These are phyloP conservation scores for Aspergillus costaricaensis DNA, from an alignment of 2,329 filamentous ascomycete species.

Conservation along the genomic window DNA sequence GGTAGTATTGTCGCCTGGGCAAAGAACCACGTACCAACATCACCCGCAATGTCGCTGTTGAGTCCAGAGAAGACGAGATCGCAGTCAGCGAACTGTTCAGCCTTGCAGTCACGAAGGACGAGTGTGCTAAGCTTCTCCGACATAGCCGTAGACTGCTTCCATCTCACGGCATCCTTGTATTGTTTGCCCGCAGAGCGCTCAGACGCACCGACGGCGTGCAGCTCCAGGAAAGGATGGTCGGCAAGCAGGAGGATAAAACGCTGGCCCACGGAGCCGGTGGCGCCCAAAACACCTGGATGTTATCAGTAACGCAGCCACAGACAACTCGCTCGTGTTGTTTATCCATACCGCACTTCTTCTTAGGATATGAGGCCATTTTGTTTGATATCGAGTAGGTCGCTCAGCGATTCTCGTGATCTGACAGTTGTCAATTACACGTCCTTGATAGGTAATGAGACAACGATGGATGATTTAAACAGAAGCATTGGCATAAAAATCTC, in stretches of 20 bases:
- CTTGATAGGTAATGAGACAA: not conserved
- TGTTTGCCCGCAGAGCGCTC: slow-evolving; percentile 87
- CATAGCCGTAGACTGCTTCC: slow-evolving; percentile 91
- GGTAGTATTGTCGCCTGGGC: not conserved
- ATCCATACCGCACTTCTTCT: slow-evolving; percentile 45
- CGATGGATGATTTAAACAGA: not conserved
- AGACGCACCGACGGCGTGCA: slow-evolving; percentile 88
- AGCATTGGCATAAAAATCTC: too few species aligned
- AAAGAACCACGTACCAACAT: slow-evolving; percentile 66
- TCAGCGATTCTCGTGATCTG: slow-evolving; percentile 11
- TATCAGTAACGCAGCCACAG: slow-evolving; percentile 20
- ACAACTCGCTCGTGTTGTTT: not conserved
- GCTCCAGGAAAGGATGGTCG: slow-evolving; percentile 80
- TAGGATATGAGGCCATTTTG: slow-evolving; percentile 37
- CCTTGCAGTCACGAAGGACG: slow-evolving; percentile 80
- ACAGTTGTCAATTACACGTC: slow-evolving; percentile 4
- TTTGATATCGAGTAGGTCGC: slow-evolving; percentile 1
- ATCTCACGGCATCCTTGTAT: slow-evolving; percentile 89
- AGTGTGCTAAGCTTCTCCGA: slow-evolving; percentile 73
- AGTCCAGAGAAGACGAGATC: slow-evolving; percentile 92
- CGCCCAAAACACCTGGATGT: slow-evolving; percentile 71
- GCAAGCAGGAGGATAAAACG: slow-evolving; percentile 91
- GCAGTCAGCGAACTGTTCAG: slow-evolving; percentile 82
- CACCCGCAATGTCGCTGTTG: slow-evolving; percentile 88
- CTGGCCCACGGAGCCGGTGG: slow-evolving; percentile 92